A percentile compares a stretch with the other conserved stretches of the same genome.
These are phyloP conservation scores for Cladophialophora yegresii DNA, from an alignment of 2,329 filamentous ascomycete species.

Conservation along the genomic window DNA sequence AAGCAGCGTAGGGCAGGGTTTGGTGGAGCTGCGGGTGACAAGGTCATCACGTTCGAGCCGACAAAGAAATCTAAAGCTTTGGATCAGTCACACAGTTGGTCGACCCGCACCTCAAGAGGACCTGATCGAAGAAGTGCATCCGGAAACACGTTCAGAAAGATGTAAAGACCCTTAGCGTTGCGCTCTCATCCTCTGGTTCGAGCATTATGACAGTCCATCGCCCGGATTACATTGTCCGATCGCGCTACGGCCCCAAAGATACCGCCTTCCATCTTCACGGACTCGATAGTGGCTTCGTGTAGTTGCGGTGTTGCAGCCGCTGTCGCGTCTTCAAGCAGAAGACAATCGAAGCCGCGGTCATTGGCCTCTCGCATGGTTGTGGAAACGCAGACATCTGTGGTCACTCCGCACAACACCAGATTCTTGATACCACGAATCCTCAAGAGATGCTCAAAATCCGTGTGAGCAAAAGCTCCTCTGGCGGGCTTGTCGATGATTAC, in stretches of 20 bases:
- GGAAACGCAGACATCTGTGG: slow-evolving; percentile 59
- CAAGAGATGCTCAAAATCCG: slow-evolving; percentile 56
- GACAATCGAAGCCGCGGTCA: slow-evolving; percentile 58
- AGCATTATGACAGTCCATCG: background rate
- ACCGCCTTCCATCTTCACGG: slow-evolving; percentile 51
- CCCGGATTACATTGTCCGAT: slow-evolving; percentile 44
- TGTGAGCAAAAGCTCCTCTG: slow-evolving; percentile 56
- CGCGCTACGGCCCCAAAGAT: slow-evolving; percentile 49
- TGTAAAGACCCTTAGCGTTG: slow-evolving; percentile 37
- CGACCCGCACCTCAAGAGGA: slow-evolving; percentile 37
- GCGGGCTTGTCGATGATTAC: slow-evolving; percentile 59
- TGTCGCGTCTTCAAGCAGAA: slow-evolving; percentile 54
- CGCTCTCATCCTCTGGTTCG: background rate
- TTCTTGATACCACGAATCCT: slow-evolving; percentile 56
- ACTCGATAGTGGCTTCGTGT: slow-evolving; percentile 47
- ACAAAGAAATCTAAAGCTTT: slow-evolving; percentile 44
- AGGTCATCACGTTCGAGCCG: slow-evolving; percentile 64
- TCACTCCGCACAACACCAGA: slow-evolving; percentile 57
- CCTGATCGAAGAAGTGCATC: slow-evolving; percentile 53
- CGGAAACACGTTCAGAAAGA: slow-evolving; percentile 51
- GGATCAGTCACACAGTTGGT: slow-evolving; percentile 23
- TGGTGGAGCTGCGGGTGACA: slow-evolving; percentile 49
- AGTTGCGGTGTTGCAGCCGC: slow-evolving; percentile 47
- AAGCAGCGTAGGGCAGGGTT: slow-evolving; percentile 36
- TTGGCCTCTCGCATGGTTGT: slow-evolving; percentile 60